Evolutionary conservation across 2,329 filamentous ascomycete genomes (phyloP), one percentile per base, ranked within the genome.

Genomic region (Alternaria longipes): DNA sequence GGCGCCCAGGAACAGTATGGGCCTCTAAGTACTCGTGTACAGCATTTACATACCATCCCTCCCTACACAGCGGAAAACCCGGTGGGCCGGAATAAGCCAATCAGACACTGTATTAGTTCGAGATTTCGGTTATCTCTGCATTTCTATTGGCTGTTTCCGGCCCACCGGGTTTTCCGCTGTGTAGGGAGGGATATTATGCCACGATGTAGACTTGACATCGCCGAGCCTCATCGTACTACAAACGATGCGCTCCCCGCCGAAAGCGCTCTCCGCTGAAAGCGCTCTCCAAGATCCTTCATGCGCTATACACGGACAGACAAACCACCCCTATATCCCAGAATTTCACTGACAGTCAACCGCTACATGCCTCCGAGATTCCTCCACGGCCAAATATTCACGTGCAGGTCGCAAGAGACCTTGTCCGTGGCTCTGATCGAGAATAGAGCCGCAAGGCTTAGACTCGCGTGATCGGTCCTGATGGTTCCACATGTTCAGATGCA

Each of bases 401-500:
- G 5, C 12, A 6, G 32, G 14, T 16, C 18, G 28, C 45, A 14
- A 49, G 22, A 49, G 30, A 22, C 46, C 30, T n/a, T 36, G 24
- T 49, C 46, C 46, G 30, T 36, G 12, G 46, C 20, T 49, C 24
- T 8, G 14, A 49, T 36, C 30, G 46, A 24, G 30, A 16, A 24
- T 14, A 49, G 18, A 28, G n/a, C 28, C 45, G 45, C 45, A 49
- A 34, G 28, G 28, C 45, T 34, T 34, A 34, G 28, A 18, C 45
- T 49, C 28, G 45, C 45, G 45, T 49, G 45, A 49, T 34, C 28
- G 45, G 45, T 34, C 28, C 45, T 49, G 18, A 28, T 49, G 28
- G 45, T 49, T 22, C 45, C 45, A 49, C 28, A 34, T 22, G 45
- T 49, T 49, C 45, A 32, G 45, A 49, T 34, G 2, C 12, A 3